These are phyloP conservation scores for Fusarium sp. DNA, from an alignment of 2,329 filamentous ascomycete genomes.

Conservation along the genomic window DNA sequence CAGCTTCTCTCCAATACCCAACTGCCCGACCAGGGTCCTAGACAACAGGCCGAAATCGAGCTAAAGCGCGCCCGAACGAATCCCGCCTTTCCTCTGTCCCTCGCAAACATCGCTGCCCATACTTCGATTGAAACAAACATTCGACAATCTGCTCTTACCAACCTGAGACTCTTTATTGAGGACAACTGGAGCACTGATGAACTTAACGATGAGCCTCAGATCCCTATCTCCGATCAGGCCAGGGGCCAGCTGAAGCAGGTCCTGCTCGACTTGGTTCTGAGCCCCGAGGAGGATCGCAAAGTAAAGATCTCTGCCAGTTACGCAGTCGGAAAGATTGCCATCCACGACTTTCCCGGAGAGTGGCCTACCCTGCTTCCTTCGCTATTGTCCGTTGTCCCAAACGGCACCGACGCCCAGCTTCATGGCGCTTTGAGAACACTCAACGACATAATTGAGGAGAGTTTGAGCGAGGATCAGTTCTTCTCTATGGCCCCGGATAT, in stretches of 20 bases:
- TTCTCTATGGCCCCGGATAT: constrained; percentile 89
- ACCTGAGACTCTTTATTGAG: constrained; percentile 85
- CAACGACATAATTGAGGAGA: constrained; percentile 90
- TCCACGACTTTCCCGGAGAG: constrained; percentile 90
- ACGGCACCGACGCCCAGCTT: constrained; percentile 80
- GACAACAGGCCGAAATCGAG: constrained; percentile 88
- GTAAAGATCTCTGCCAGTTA: constrained; percentile 85
- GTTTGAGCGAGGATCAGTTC: constrained; percentile 93
- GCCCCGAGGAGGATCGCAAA: constrained; percentile 80
- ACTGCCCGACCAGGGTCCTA: constrained; percentile 76
- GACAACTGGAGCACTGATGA: constrained; percentile 83
- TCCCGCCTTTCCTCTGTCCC: constrained; percentile 79
- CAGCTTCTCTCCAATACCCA: constrained; percentile 89
- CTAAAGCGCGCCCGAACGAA: constrained; percentile 76
- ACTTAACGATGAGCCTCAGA: constrained; percentile 70
- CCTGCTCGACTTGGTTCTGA: constrained; percentile 82
- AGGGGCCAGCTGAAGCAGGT: constrained; percentile 79
- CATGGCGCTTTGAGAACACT: constrained; percentile 92
- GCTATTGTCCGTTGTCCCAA: constrained; percentile 80
- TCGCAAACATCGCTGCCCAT: constrained; percentile 85
- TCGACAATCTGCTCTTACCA: constrained; percentile 84
- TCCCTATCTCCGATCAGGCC: constrained; percentile 77
- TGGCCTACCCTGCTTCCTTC: constrained; percentile 91
- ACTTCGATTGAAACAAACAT: constrained; percentile 77
- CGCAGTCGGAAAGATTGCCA: constrained; percentile 92